Evolutionary conservation across 1,139 yeast species (phyloP), one percentile per base, ranked within the genome.

Genomic region (Hansenula lynferdii): DNA sequence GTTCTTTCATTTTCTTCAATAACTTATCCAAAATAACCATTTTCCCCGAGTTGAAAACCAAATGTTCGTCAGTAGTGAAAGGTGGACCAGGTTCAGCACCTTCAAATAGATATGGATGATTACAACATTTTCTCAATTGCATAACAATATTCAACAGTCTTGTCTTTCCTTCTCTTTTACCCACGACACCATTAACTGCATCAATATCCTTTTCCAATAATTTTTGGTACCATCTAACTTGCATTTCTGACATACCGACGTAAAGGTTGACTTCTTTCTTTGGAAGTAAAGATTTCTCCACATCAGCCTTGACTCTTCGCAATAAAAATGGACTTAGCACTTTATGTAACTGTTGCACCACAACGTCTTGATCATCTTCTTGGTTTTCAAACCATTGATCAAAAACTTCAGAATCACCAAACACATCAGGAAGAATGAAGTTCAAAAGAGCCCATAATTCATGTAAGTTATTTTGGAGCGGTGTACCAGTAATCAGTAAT

Each of bases 81-180:
- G 98, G 98, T 4, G 98, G 98, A 9, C 98, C 98, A 0, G 97
- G 97, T 60, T 92, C 98, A 1, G 98, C 98, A 29, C 98, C 97
- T 58, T 92, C 97, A 54, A 92, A 92, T 37, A 92, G 67, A 60
- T 92, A 92, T 0, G 98, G 98, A 62, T 92, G 98, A 56, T 92
- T 92, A 61, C 97, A 92, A 61, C 97, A 92, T 61, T 92, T 92
- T 52, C 97, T 75, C 48, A 92, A 69, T 61, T 92, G 98, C 98
- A 92, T 92, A 15, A 92, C 97, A 53, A 92, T 89, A 55, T 92
- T 92, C 39, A 92, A 68, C 44, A 92, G 68, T 41, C 97, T 72
- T 2, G 97, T 90, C 57, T 90, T 90, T 9, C 94, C 92, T 57
- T 90, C 97, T 43, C 92, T 72, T 57, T 82, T 85, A 7, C 95